Evolutionary conservation across 371 early-diverging fungal genomes (phyloP).

Genomic region (Mortierella sp.): DNA sequence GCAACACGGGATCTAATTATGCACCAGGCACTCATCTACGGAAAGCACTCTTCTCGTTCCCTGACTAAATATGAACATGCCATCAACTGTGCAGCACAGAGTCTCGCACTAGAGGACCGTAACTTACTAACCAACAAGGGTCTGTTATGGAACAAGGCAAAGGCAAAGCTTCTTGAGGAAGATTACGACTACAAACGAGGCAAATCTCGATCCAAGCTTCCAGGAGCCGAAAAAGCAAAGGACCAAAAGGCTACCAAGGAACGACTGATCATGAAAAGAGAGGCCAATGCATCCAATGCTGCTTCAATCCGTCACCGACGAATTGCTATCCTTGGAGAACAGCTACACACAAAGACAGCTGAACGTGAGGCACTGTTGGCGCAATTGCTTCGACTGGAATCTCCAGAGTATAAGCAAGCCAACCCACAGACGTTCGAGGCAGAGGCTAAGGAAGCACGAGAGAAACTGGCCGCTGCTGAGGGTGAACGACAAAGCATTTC

Average conservation of each 20-base stretch:
- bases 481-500: slow-evolving; percentile 30
- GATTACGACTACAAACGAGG: slow-evolving; percentile 73
- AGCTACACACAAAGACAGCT: slow-evolving; percentile 53
- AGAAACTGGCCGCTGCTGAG: slow-evolving; percentile 51
- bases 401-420: slow-evolving; percentile 37
- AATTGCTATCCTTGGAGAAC: slow-evolving; percentile 53
- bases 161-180: slow-evolving; percentile 60
- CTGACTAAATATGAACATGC: slow-evolving; percentile 67
- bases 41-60: slow-evolving; percentile 57
- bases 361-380: slow-evolving; percentile 48
- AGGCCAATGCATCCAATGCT: slow-evolving; percentile 59
- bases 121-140: slow-evolving; percentile 61
- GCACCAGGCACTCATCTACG: slow-evolving; percentile 66
- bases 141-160: slow-evolving; percentile 62
- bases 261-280: slow-evolving; percentile 49
- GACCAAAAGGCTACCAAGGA: slow-evolving; percentile 37
- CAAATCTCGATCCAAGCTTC: slow-evolving; percentile 66
- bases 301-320: slow-evolving; percentile 55
- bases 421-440: slow-evolving; percentile 23
- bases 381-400: slow-evolving; percentile 33
- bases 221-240: slow-evolving; percentile 47
- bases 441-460: slow-evolving; percentile 31
- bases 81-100: slow-evolving; percentile 63
- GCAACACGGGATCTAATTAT: slow-evolving; percentile 56
- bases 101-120: slow-evolving; percentile 62